phyloP scores from a whole-genome alignment of 441 rosid genomes.

The Metrosideros polymorpha region DNA sequence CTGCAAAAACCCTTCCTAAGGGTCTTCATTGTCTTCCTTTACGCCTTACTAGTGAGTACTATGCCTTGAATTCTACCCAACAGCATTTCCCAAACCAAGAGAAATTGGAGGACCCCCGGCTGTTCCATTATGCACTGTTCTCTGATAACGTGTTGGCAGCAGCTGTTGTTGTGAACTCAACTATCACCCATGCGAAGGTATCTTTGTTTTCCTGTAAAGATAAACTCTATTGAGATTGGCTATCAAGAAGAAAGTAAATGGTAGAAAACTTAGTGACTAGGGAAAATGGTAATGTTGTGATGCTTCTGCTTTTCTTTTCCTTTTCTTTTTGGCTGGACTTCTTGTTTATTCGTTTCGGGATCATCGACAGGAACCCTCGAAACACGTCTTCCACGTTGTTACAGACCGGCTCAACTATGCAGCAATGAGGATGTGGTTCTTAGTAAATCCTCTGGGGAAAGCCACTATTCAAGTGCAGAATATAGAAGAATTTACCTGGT shows the following conservation, averaged over 20 bases:
- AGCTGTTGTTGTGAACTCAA: conserved; percentile 80
- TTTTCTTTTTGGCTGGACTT: neutral
- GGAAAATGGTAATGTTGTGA: neutral
- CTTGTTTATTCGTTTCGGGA: neutral
- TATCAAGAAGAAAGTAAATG: neutral
- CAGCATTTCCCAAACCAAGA: conserved; percentile 61
- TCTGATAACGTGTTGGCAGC: conserved; percentile 81
- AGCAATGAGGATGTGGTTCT: conserved; percentile 82
- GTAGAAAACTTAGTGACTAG: neutral
- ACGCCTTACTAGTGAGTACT: conserved; percentile 80
- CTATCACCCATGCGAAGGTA: conserved; percentile 69
- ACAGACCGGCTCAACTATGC: conserved; percentile 68
- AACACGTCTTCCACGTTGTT: conserved; percentile 62
- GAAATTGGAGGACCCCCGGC: conserved; percentile 55
- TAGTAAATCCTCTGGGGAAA: conserved; percentile 39
- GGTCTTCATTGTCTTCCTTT: conserved; percentile 96
- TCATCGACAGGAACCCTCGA: conserved; percentile 42
- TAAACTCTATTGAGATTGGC: neutral
- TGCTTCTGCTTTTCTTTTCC: neutral
- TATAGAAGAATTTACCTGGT: conserved; percentile 75
- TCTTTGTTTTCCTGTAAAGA: neutral
- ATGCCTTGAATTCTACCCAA: conserved; percentile 47
- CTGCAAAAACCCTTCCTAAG: conserved; percentile 91
- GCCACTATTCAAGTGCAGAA: conserved; percentile 68
- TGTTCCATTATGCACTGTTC: conserved; percentile 85